Conservation (phyloP, 2,329 filamentous ascomycete species). For the Calonectria honghensis region DNA sequence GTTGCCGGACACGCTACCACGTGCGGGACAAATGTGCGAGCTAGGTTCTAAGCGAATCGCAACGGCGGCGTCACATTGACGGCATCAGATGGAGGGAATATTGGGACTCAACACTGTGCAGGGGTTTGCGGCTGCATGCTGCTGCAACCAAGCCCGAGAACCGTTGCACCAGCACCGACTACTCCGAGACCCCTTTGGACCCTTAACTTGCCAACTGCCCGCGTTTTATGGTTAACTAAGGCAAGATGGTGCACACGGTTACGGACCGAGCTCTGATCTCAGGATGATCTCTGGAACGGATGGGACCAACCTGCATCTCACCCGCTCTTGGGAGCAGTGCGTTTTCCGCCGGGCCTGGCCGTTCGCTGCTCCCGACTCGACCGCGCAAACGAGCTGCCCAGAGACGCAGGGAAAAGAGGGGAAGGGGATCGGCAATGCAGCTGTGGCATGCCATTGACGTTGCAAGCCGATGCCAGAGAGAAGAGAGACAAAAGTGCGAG, state of each 20-base stretch:
- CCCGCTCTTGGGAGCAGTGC: constrained; percentile 2
- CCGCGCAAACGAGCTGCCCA: neutral
- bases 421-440: constrained; percentile 30
- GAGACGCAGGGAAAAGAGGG: constrained; percentile 20
- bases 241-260: constrained; percentile 30
- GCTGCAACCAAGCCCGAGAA: constrained; percentile 25
- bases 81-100: neutral
- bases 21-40: neutral
- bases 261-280: constrained; percentile 32
- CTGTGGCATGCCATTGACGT: constrained; percentile 9
- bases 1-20: neutral
- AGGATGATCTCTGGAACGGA: constrained; percentile 38
- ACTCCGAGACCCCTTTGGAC: constrained; percentile 29
- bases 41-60: constrained; percentile 6
- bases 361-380: constrained; percentile 30
- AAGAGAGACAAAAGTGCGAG: constrained; percentile 26
- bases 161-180: constrained; percentile 39
- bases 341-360: constrained; percentile 29
- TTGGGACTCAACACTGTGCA: constrained; percentile 25
- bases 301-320: constrained; percentile 41
- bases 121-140: neutral
- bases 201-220: neutral
- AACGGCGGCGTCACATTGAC: constrained; percentile 25
- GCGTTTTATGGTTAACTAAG: constrained; percentile 13
- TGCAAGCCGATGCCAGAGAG: constrained; percentile 20